These are phyloP conservation scores for Didymella segeticola DNA, from an alignment of 2,329 filamentous ascomycete genomes.

Conservation along the genomic window DNA sequence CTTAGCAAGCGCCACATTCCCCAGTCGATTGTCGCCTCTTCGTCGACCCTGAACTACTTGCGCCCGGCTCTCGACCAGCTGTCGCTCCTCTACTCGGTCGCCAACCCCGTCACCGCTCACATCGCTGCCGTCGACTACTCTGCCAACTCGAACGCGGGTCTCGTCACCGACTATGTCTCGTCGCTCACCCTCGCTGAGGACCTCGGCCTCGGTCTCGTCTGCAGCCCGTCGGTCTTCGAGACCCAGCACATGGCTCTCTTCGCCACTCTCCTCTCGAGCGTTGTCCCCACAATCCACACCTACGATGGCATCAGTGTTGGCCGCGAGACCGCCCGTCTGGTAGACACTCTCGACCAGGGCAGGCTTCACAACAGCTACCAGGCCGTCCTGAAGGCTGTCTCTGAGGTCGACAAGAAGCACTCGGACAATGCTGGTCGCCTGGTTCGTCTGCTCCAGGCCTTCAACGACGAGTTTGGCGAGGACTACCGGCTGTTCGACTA, in stretches of 20 bases:
- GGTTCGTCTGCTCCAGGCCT: constrained; percentile 71
- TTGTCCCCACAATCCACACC: constrained; percentile 84
- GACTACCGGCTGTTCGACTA: constrained; percentile 96
- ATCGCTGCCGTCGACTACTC: constrained; percentile 89
- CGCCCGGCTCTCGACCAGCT: constrained; percentile 89
- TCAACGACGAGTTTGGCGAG: constrained; percentile 92
- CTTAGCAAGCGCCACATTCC: constrained; percentile 88
- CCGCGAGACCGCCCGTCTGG: constrained; percentile 80
- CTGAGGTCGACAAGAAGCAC: constrained; percentile 70
- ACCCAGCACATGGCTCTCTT: constrained; percentile 95
- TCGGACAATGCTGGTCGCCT: constrained; percentile 75
- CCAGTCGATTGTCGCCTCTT: constrained; percentile 87
- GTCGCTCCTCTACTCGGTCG: constrained; percentile 86
- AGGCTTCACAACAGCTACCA: constrained; percentile 74
- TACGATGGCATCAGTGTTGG: constrained; percentile 87
- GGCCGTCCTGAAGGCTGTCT: constrained; percentile 67
- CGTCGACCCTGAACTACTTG: constrained; percentile 79
- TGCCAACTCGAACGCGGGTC: constrained; percentile 66
- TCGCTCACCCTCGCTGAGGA: constrained; percentile 86
- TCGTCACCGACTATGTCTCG: constrained; percentile 86
- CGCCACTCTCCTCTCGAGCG: constrained; percentile 77
- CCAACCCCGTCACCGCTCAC: constrained; percentile 91
- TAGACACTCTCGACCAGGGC: constrained; percentile 78
- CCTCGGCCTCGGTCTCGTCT: constrained; percentile 83
- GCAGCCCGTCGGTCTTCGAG: constrained; percentile 87